phyloP scores from a whole-genome alignment of 1,284 basidiomycete genomes.

The Nidula niveotomentosa region DNA sequence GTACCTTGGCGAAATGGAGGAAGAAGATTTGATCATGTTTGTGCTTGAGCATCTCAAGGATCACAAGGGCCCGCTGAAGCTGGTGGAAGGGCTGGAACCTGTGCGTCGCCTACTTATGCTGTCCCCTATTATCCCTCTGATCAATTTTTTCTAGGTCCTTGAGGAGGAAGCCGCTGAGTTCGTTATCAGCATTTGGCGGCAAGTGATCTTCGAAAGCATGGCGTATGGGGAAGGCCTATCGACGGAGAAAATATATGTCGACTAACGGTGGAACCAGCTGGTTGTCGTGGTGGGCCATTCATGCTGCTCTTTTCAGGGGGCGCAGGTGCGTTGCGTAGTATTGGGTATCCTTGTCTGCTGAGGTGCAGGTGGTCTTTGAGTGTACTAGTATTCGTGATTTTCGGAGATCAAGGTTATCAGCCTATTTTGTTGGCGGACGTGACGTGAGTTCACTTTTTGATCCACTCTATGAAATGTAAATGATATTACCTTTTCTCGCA shows the following conservation, averaged over 20 bases:
- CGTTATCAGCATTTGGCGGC: slow-evolving; percentile 78
- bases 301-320: slow-evolving; percentile 22
- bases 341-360: slow-evolving; percentile 34
- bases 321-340: slow-evolving; percentile 45
- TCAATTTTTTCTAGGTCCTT: slow-evolving; percentile 58
- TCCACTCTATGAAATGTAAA: slow-evolving; percentile 37
- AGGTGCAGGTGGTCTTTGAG: slow-evolving; percentile 26
- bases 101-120: slow-evolving; percentile 49
- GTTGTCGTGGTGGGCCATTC: slow-evolving; percentile 11
- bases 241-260: slow-evolving; percentile 76
- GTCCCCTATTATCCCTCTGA: slow-evolving; percentile 1
- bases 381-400: slow-evolving; percentile 20
- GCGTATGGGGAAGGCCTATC: slow-evolving; percentile 82
- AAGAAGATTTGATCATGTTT: slow-evolving; percentile 89
- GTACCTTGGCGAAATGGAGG: slow-evolving; percentile 85
- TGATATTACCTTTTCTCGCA: slow-evolving; percentile 36
- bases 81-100: slow-evolving; percentile 85
- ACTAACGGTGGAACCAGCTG: slow-evolving; percentile 32
- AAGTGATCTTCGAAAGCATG: slow-evolving; percentile 90
- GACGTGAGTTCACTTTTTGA: slow-evolving; percentile 51
- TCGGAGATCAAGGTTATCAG: slow-evolving; percentile 18
- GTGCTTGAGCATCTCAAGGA: slow-evolving; percentile 87
- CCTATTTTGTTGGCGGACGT: slow-evolving; percentile 21
- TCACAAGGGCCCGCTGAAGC: slow-evolving; percentile 76
- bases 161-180: slow-evolving; percentile 85